phyloP scores from a whole-genome alignment of 306 rosid genomes.

The Luffa acutangula region DNA sequence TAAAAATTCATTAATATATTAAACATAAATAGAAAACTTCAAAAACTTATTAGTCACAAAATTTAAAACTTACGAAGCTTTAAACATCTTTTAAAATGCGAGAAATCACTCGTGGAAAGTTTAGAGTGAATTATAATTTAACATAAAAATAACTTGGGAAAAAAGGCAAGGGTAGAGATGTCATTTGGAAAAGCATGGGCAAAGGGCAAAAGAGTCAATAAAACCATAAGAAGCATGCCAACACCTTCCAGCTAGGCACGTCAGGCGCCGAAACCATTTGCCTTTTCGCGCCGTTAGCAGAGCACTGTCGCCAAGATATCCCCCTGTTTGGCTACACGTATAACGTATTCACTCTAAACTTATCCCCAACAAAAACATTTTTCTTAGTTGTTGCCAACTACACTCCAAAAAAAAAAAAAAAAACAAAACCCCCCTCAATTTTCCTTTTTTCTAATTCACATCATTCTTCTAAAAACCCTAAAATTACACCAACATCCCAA shows the following conservation, averaged over 20 bases:
- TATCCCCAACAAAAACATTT: not conserved
- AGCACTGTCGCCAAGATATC: not conserved
- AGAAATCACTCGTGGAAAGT: no score
- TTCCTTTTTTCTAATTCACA: not conserved
- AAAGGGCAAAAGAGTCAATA: slow-evolving; percentile 18
- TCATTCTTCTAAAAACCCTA: not conserved
- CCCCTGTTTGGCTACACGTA: slow-evolving; percentile 9
- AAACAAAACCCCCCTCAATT: not conserved
- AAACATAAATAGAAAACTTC: no score
- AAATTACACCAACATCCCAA: not conserved
- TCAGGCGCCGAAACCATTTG: slow-evolving; percentile 15
- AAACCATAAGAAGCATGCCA: slow-evolving; percentile 20
- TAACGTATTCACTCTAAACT: not conserved
- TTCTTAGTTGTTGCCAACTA: not conserved
- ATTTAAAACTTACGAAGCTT: no score
- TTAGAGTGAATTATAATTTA: no score
- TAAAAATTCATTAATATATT: no score
- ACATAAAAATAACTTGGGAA: not conserved
- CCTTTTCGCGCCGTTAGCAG: slow-evolving; percentile 9
- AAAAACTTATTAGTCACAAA: no score
- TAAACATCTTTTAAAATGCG: no score
- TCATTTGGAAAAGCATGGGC: not conserved
- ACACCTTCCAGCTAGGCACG: slow-evolving; percentile 12
- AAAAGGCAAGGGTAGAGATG: not conserved
- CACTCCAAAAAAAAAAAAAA: not conserved